Evolutionary conservation across 176 grass and related monocot species (phyloP).

Genomic region (Miscanthus lutarioriparius): DNA sequence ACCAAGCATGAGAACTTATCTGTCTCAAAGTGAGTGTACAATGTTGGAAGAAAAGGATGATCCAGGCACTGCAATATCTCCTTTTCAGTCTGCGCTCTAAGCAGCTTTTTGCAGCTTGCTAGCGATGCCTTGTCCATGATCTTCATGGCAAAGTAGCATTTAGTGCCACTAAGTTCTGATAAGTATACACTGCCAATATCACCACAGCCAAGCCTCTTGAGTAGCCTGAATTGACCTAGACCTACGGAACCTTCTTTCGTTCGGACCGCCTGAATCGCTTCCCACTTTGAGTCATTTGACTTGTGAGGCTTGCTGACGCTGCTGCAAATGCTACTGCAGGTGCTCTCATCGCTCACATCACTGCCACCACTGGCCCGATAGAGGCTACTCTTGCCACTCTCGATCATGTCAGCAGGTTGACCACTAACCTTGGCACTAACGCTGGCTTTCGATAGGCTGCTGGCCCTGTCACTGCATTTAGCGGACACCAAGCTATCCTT

Average conservation of each 20-base stretch:
- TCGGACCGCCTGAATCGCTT: constrained; percentile 58
- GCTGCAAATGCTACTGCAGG: constrained; percentile 69
- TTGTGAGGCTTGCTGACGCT: constrained; percentile 70
- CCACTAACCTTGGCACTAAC: constrained; percentile 46
- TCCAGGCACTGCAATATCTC: constrained; percentile 81
- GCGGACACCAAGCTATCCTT: constrained; percentile 50
- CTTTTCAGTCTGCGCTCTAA: constrained; percentile 71
- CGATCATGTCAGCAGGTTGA: constrained; percentile 34
- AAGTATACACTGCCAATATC: constrained; percentile 79
- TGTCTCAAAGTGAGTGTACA: constrained; percentile 85
- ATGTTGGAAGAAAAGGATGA: constrained; percentile 78
- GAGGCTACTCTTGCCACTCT: constrained; percentile 55
- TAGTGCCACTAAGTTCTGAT: constrained; percentile 62
- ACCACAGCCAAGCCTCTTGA: constrained; percentile 75
- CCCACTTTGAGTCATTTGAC: constrained; percentile 75
- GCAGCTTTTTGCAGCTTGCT: constrained; percentile 62
- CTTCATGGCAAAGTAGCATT: constrained; percentile 74
- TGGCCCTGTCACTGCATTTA: constrained; percentile 33
- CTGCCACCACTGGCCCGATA: constrained; percentile 53
- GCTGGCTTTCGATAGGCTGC: constrained; percentile 45
- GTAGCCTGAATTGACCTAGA: constrained; percentile 67
- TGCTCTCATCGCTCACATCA: constrained; percentile 74
- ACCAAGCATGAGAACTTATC: constrained; percentile 87
- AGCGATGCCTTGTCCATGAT: constrained; percentile 77
- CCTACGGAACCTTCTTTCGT: constrained; percentile 52